These are phyloP conservation scores for Verticillium dahliae DNA, from an alignment of 2,329 filamentous ascomycete species.

Conservation along the genomic window DNA sequence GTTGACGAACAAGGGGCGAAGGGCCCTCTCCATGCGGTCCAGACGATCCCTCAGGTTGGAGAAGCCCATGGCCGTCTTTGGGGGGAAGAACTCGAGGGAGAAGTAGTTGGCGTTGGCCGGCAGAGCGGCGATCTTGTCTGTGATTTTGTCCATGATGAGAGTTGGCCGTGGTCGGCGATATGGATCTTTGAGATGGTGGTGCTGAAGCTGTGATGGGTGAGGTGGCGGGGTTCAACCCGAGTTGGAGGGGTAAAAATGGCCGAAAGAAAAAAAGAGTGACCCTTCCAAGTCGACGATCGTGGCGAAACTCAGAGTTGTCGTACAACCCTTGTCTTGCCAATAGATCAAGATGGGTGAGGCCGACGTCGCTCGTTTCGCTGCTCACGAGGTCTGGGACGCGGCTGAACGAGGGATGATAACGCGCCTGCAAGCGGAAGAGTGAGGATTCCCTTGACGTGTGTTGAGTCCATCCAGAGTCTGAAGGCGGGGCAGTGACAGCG, in stretches of 20 bases:
- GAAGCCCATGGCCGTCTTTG: conserved; percentile 93
- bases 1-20: conserved; percentile 90
- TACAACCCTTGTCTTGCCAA: background rate
- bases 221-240: background rate
- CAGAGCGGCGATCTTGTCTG: conserved; percentile 88
- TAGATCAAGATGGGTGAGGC: background rate
- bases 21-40: conserved; percentile 86
- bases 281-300: too few relatives aligned
- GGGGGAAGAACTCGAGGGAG: conserved; percentile 98
- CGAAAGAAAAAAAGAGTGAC: background rate
- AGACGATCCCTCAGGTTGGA: conserved; percentile 89
- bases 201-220: background rate
- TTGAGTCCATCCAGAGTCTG: too few relatives aligned
- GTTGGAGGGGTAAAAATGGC: background rate
- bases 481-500: background rate
- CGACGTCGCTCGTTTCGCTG: background rate
- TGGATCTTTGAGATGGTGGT: background rate
- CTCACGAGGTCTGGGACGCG: background rate
- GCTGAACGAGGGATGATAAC: too few relatives aligned
- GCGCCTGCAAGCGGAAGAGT: background rate
- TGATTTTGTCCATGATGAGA: conserved; percentile 74
- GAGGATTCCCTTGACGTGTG: too few relatives aligned
- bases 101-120: conserved; percentile 79
- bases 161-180: background rate
- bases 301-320: too few relatives aligned